These are phyloP conservation scores for Rhinocladiella similis DNA, from an alignment of 2,329 filamentous ascomycete genomes.

Conservation along the genomic window DNA sequence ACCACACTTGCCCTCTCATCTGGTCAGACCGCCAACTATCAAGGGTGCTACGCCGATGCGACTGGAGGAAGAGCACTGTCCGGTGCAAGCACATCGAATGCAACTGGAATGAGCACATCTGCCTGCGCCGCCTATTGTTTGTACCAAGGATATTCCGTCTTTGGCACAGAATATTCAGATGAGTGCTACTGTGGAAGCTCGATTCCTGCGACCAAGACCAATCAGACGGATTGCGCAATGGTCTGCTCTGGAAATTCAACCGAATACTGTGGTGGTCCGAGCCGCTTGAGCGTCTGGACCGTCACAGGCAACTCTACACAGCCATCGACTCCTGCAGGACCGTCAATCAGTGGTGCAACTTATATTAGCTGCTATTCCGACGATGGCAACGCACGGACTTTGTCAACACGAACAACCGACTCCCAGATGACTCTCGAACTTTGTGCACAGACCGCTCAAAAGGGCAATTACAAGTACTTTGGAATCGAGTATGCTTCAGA, in stretches of 20 bases:
- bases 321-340: not conserved
- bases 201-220: conserved; percentile 11
- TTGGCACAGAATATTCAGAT: conserved; percentile 41
- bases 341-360: not conserved
- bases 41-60: conserved; percentile 46
- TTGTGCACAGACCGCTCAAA: conserved; percentile 9
- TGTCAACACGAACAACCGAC: not conserved
- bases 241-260: conserved; percentile 28
- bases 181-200: conserved; percentile 37
- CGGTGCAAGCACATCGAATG: conserved; percentile 46
- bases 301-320: not conserved
- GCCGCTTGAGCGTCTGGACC: conserved; percentile 27
- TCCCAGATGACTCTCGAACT: conserved; percentile 32
- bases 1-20: conserved; percentile 3
- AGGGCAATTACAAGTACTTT: conserved; percentile 33
- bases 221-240: conserved; percentile 20
- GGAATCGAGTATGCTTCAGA: conserved; percentile 41
- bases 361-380: conserved; percentile 44
- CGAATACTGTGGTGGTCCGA: conserved; percentile 30
- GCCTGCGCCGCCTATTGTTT: conserved; percentile 31
- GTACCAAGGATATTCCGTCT: conserved; percentile 32
- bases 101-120: conserved; percentile 29
- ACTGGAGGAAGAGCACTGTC: conserved; percentile 32
- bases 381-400: conserved; percentile 1
- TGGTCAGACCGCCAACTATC: conserved; percentile 8